Percentiles rank a stretch among this genome's conserved stretches.
Evolutionary conservation across 129 eudicot species (phyloP).

Genomic region (Mikania micrantha): DNA sequence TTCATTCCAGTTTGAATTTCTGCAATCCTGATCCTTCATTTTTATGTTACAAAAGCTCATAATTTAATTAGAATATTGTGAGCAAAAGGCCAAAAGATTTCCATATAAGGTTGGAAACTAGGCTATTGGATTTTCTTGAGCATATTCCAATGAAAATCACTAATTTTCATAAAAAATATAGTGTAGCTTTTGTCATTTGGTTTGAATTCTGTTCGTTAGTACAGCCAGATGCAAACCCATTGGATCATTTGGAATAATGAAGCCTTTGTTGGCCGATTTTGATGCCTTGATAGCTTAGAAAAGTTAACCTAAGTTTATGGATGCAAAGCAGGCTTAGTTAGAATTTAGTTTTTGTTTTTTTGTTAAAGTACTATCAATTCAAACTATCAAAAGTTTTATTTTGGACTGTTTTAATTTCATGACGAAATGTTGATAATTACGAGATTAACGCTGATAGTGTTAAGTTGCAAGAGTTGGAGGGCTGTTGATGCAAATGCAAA

Average conservation of each 20-base stretch:
- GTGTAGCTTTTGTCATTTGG: conserved; percentile 13
- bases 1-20: conserved; percentile 10
- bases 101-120: conserved; percentile 1
- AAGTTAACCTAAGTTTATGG: conserved; percentile 1
- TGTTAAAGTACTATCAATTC: neutral
- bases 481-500: neutral
- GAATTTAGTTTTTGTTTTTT: too few relatives aligned
- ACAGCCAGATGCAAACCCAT: neutral
- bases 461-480: neutral
- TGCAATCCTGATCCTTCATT: neutral
- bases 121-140: conserved; percentile 1
- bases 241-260: neutral
- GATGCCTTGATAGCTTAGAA: neutral
- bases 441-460: neutral
- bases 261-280: conserved; percentile 3
- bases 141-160: conserved; percentile 27
- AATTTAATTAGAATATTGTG: neutral
- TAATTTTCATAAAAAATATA: conserved; percentile 19
- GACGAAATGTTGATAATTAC: neutral
- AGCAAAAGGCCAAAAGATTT: neutral
- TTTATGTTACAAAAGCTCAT: neutral
- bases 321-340: neutral
- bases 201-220: neutral
- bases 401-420: neutral
- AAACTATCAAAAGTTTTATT: neutral